Percentiles rank a stretch among this genome's conserved stretches.
Evolutionary conservation across 208 protist genomes (phyloP).

Genomic region (Crithidia fasciculata): DNA sequence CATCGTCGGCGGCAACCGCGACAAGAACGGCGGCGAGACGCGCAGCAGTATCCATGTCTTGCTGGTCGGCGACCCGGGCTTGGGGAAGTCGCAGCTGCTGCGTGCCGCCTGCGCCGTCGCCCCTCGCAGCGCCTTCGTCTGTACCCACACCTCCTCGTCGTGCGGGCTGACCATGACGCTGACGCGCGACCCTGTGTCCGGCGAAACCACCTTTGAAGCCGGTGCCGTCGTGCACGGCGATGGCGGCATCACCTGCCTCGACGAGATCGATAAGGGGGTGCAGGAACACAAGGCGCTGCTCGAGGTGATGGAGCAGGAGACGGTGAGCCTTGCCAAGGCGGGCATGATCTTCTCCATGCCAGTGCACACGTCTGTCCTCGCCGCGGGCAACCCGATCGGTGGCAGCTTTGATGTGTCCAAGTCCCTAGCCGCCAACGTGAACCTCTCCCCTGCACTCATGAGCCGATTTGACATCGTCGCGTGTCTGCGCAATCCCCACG

Average conservation of each 20-base stretch:
- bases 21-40: slow-evolving; percentile 49
- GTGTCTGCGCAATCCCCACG: slow-evolving; percentile 64
- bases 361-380: slow-evolving; percentile 96
- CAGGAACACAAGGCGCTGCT: slow-evolving; percentile 98
- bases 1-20: slow-evolving; percentile 93
- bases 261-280: slow-evolving; percentile 99
- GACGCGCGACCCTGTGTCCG: slow-evolving; percentile 84
- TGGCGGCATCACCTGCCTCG: slow-evolving; percentile 98
- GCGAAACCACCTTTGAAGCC: slow-evolving; percentile 97
- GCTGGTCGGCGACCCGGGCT: slow-evolving; percentile 96
- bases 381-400: slow-evolving; percentile 98
- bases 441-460: slow-evolving; percentile 94
- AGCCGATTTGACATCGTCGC: slow-evolving; percentile 99
- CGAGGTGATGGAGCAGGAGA: slow-evolving; percentile 99
- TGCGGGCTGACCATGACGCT: slow-evolving; percentile 98
- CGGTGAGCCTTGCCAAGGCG: slow-evolving; percentile 99
- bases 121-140: slow-evolving; percentile 98
- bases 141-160: slow-evolving; percentile 97
- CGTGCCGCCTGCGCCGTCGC: slow-evolving; percentile 90
- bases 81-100: slow-evolving; percentile 98
- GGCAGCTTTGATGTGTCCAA: slow-evolving; percentile 94
- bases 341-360: slow-evolving; percentile 97
- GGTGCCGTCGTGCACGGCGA: slow-evolving; percentile 98
- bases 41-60: slow-evolving; percentile 95
- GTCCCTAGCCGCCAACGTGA: slow-evolving; percentile 96